phyloP scores from a whole-genome alignment of 306 rosid genomes.

The Pyrus bretschneideri region DNA sequence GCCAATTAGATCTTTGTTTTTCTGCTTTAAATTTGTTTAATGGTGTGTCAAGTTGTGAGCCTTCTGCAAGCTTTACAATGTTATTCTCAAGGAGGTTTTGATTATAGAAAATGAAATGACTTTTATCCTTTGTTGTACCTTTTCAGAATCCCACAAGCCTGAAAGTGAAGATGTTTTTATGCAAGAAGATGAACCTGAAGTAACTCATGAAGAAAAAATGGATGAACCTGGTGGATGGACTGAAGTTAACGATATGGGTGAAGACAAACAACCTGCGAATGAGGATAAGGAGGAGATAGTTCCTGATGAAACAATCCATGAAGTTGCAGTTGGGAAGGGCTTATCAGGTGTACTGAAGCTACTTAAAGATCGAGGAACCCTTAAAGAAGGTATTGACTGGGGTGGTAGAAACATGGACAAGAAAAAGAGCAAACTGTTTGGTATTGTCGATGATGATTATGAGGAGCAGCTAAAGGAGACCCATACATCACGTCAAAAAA shows the following conservation, averaged over 20 bases:
- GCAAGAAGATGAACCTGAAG: conserved; percentile 59
- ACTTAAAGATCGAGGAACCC: conserved; percentile 87
- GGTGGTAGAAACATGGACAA: conserved; percentile 99
- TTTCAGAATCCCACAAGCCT: conserved; percentile 81
- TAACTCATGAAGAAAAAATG: conserved; percentile 39
- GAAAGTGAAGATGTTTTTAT: conserved; percentile 81
- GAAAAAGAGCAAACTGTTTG: conserved; percentile 90
- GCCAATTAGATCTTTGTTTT: not conserved
- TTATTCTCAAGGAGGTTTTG: not conserved
- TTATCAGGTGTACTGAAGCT: conserved; percentile 78
- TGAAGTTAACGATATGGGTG: conserved; percentile 57
- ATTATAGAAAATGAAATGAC: not conserved
- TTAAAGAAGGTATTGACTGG: conserved; percentile 88
- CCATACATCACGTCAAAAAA: conserved; percentile 1
- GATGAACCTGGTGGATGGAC: conserved; percentile 78
- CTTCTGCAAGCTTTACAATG: not conserved
- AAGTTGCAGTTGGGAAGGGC: conserved; percentile 85
- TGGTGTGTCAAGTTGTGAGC: not conserved
- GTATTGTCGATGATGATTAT: conserved; percentile 59
- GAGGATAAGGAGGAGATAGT: conserved; percentile 55
- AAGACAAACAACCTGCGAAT: conserved; percentile 39
- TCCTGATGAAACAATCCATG: conserved; percentile 88
- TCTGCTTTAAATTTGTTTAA: not conserved
- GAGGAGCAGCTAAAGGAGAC: conserved; percentile 57
- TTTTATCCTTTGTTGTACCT: conserved; percentile 5